These are phyloP conservation scores for Coemansia umbellata DNA, from an alignment of 192 early-diverging fungal genomes.

Conservation along the genomic window DNA sequence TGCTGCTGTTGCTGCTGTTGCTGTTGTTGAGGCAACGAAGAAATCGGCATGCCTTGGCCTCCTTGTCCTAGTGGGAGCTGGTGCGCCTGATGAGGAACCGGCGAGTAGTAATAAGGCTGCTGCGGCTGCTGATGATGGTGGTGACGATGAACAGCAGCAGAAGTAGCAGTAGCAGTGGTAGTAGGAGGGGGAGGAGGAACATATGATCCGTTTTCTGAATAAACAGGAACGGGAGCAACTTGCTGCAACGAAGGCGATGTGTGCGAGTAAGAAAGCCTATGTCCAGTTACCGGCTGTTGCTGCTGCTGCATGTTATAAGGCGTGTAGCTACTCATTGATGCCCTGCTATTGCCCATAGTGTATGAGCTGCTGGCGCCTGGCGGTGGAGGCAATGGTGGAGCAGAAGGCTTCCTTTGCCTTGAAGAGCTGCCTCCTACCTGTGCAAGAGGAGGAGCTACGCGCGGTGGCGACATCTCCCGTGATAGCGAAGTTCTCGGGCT, in stretches of 20 bases:
- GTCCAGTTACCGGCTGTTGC: neutral
- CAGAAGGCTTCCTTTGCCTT: slow-evolving; percentile 30
- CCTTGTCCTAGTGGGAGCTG: no score
- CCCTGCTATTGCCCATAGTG: neutral
- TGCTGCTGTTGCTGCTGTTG: slow-evolving; percentile 7
- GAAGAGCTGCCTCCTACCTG: neutral
- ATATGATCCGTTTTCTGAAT: no score
- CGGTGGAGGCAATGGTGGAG: slow-evolving; percentile 12
- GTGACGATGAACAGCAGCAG: no score
- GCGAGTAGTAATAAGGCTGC: neutral
- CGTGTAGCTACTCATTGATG: slow-evolving; percentile 11
- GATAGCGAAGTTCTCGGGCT: slow-evolving; percentile 3
- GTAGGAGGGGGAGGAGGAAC: no score
- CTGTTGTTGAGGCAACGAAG: no score
- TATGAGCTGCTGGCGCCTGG: neutral
- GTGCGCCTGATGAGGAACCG: no score
- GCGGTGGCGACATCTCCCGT: slow-evolving; percentile 2
- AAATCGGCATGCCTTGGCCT: no score
- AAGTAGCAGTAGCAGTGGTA: no score
- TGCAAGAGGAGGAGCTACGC: neutral
- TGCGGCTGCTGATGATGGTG: slow-evolving; percentile 3
- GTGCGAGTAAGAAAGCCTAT: neutral
- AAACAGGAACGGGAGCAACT: no score
- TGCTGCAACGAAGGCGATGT: neutral
- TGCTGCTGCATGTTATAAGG: slow-evolving; percentile 7